A percentile compares a stretch with the other conserved stretches of the same genome.
Conservation (phyloP, 352 stramenopile species). For the Phytopythium aichiense region DNA sequence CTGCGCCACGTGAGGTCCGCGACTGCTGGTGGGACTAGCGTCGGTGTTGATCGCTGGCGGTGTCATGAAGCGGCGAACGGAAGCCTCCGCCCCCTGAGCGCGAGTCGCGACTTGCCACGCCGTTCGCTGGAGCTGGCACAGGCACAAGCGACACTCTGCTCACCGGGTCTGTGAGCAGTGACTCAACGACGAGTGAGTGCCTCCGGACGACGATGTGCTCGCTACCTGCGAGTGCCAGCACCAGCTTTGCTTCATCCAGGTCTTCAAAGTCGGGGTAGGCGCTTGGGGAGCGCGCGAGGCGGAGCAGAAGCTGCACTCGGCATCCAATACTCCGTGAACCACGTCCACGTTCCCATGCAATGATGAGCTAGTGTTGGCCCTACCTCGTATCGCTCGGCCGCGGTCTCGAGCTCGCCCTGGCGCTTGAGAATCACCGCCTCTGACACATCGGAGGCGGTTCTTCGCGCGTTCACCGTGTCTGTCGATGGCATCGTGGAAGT, state of each 20-base stretch:
- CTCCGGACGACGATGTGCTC: neutral
- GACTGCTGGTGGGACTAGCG: neutral
- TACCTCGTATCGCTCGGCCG: slow-evolving; percentile 47
- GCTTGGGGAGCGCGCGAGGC: slow-evolving; percentile 14
- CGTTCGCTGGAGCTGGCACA: slow-evolving; percentile 26
- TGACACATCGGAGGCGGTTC: neutral
- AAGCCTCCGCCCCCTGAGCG: neutral
- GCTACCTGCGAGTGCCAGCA: slow-evolving; percentile 36
- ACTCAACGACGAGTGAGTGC: too few species aligned
- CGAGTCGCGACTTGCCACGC: slow-evolving; percentile 19
- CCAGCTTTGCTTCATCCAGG: slow-evolving; percentile 27
- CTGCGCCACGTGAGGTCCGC: slow-evolving; percentile 11
- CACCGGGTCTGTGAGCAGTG: neutral
- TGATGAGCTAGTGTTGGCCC: neutral
- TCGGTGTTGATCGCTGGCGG: neutral
- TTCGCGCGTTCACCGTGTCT: neutral
- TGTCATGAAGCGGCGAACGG: neutral
- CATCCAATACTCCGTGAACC: neutral
- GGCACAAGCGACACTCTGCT: slow-evolving; percentile 23
- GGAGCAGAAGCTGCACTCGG: slow-evolving; percentile 25
- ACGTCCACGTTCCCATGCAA: neutral
- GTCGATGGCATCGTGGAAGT: neutral
- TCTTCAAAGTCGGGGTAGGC: slow-evolving; percentile 47
- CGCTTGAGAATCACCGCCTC: slow-evolving; percentile 21
- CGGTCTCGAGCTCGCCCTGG: slow-evolving; percentile 23